These are phyloP conservation scores for Nevesoporus exiguus DNA, from an alignment of 768 basidiomycete species.

Conservation along the genomic window DNA sequence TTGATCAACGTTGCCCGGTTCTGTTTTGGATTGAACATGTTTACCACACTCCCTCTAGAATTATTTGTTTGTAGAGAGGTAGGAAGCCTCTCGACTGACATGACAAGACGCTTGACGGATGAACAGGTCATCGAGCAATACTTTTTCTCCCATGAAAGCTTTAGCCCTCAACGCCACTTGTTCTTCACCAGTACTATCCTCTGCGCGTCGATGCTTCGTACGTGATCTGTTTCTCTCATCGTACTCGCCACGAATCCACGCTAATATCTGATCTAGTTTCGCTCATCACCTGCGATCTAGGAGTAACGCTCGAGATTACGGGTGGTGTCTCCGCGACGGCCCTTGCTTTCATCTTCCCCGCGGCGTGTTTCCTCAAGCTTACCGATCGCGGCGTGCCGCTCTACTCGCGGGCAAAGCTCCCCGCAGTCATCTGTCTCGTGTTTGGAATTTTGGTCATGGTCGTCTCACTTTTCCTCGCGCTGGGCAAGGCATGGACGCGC, in stretches of 20 bases:
- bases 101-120: slow-evolving; percentile 3
- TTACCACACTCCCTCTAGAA: slow-evolving; percentile 94
- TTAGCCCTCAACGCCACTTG: slow-evolving; percentile 78
- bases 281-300: slow-evolving; percentile 91
- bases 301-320: slow-evolving; percentile 97
- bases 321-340: slow-evolving; percentile 95
- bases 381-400: slow-evolving; percentile 53
- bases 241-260: neutral
- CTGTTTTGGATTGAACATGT: slow-evolving; percentile 96
- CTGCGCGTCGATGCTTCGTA: slow-evolving; percentile 78
- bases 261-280: slow-evolving; percentile 54
- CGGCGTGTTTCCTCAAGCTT: slow-evolving; percentile 82
- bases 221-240: slow-evolving; percentile 21
- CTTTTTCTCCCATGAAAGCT: slow-evolving; percentile 88
- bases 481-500: slow-evolving; percentile 74
- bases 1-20: slow-evolving; percentile 94
- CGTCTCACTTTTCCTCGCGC: slow-evolving; percentile 71
- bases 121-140: slow-evolving; percentile 88
- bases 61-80: slow-evolving; percentile 97
- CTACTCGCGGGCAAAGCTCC: slow-evolving; percentile 69
- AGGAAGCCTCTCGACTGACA: slow-evolving; percentile 2
- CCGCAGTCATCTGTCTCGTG: slow-evolving; percentile 63
- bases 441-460: slow-evolving; percentile 79
- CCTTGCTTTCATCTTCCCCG: slow-evolving; percentile 90
- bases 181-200: slow-evolving; percentile 88